These are phyloP conservation scores for Nissolia schottii DNA, from an alignment of 306 rosid species.

Conservation along the genomic window DNA sequence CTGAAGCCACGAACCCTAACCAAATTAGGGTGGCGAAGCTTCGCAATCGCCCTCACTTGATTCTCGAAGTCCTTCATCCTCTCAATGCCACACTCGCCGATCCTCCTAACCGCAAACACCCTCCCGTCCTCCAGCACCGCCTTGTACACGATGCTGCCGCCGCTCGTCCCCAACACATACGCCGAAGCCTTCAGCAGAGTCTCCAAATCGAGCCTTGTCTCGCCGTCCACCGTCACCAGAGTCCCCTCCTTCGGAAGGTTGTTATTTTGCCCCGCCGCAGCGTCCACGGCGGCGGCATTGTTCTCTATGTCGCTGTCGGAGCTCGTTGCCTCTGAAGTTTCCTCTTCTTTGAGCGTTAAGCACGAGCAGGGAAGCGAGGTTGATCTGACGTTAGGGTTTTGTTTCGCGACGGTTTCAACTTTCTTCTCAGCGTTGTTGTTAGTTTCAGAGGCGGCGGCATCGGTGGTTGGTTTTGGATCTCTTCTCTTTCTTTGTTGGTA, in stretches of 20 bases:
- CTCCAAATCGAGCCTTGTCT: slow-evolving; percentile 65
- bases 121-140: slow-evolving; percentile 82
- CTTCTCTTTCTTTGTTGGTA: slow-evolving; percentile 54
- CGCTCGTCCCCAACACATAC: slow-evolving; percentile 59
- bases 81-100: slow-evolving; percentile 58
- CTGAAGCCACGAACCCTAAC: slow-evolving; percentile 69
- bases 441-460: not conserved
- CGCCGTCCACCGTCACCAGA: slow-evolving; percentile 63
- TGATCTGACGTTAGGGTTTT: slow-evolving; percentile 14
- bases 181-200: slow-evolving; percentile 82
- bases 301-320: slow-evolving; percentile 66
- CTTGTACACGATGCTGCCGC: slow-evolving; percentile 73
- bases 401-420: slow-evolving; percentile 14
- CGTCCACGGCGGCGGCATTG: not conserved
- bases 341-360: slow-evolving; percentile 54
- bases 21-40: slow-evolving; percentile 68
- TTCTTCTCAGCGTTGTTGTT: slow-evolving; percentile 14
- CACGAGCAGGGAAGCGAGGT: slow-evolving; percentile 49
- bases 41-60: slow-evolving; percentile 59
- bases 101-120: slow-evolving; percentile 73
- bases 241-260: slow-evolving; percentile 34
- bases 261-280: not conserved
- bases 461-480: not conserved
- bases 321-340: slow-evolving; percentile 66
- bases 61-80: slow-evolving; percentile 73